Evolutionary conservation across 495 filamentous ascomycete genomes (phyloP), one percentile per base, ranked within the genome.

Genomic region (Geoglossum glabrum): DNA sequence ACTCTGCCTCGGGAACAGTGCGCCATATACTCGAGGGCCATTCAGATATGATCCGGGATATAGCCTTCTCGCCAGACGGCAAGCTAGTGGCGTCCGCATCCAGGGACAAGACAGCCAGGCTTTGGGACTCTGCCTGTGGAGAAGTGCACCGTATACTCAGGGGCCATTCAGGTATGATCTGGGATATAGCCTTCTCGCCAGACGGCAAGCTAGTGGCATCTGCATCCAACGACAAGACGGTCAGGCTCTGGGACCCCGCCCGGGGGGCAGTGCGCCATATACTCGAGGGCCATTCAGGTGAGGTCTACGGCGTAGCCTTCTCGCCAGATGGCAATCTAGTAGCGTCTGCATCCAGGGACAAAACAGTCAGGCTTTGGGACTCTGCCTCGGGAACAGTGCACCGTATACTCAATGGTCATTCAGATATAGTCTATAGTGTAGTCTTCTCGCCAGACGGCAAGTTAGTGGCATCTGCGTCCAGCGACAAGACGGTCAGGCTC

Each of bases 21-120:
- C 54, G 19, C 11, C 51, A 55, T 15, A 65, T 25, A 1, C 57
- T 65, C 45, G 57, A 58, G 25, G 62, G 59, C 26, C 62, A 62
- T 51, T 30, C 31, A 11, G 21, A 34, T 34, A 34, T 5, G 31
- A 11, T 34, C 31, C 11, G 5, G 5, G 31, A 11, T 34, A 34
- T 34, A 34, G 31, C 11, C 31, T 45, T 45, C 40, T 45, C 40
- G 40, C 40, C 40, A 19, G 40, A 45, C 40, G 40, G 46, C 21
- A 50, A 50, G 46, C 46, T 50, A 15, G 5, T 50, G 21, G 46
- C 46, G 15, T 50, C 26, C 21, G 15, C 4, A 28, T 50, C 21
- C 26, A 4, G 9, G 15, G 26, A 28, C 26, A 28, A 28, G 46
- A 50, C 26, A 28, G 46, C 15, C 21, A 50, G 26, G 15, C 21